Evolutionary conservation across 164 flowering plant genomes (phyloP), one percentile per base, ranked within the genome.

Genomic region (Nymphaea thermarum): DNA sequence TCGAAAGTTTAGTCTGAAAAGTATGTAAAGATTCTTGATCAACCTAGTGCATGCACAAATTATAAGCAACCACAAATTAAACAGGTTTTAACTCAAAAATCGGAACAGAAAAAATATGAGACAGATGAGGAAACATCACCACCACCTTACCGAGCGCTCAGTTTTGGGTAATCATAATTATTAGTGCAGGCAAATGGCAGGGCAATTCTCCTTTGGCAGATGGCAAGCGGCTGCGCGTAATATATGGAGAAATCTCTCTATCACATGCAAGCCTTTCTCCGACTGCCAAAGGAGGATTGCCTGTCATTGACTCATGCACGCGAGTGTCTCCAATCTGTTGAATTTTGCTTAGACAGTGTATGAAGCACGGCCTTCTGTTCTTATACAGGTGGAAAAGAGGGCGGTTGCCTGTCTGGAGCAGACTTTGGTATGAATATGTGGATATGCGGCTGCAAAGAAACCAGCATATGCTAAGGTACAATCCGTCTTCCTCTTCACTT

Each of bases 161-260:
- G 36, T 25, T 25, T 25, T 25, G 36, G 36, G 36, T 25, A 25
- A 25, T 1, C 36, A 25, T 25, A 25, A 25, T 25, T 25, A 12
- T 47, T 4, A 51, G 80, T 72, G 79, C 44, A 68, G 68, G 59
- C 64, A 78, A 81, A 82, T 84, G 72, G 81, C 88, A 82, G 84
- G 84, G 83, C 85, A 84, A 81, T 74, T 84, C 85, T 84, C 85
- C 84, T 81, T 79, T 81, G 84, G 82, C 82, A 67, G 69, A 69
- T 4, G 60, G 71, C n/a, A 25, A 44, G 43, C 43, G 68, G 69
- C 76, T 66, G 51, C 51, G 62, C 68, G 69, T 68, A 66, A 36
- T 62, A 7, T 25, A 1, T 4, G 11, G 10, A 70, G 12, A 16
- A 62, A 71, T 63, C 14, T 10, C 14, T 51, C 36, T 25, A 0